A percentile compares a stretch with the other conserved stretches of the same genome.
Conservation (phyloP, 2,329 filamentous ascomycete species). For the Xylariaceae sp. region DNA sequence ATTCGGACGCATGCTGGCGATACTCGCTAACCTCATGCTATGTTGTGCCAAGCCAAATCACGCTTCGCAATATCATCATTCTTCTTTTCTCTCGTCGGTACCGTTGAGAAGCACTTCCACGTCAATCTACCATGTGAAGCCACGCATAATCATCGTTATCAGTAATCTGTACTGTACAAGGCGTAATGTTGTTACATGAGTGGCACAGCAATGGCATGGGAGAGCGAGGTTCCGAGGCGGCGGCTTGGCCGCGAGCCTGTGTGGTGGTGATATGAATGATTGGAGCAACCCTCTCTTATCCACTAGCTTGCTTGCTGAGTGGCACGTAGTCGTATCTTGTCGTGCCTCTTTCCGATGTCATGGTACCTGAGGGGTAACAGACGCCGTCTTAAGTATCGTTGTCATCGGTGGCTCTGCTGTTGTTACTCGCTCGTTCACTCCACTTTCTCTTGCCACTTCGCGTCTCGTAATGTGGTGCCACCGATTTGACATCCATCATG, state of each 20-base stretch:
- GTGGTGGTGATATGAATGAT: background rate
- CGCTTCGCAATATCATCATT: background rate
- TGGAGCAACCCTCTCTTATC: background rate
- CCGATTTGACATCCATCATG: slow-evolving; percentile 66
- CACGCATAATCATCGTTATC: background rate
- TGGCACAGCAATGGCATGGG: background rate
- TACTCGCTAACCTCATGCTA: too few species aligned
- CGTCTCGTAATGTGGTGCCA: slow-evolving; percentile 84
- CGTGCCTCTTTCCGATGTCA: background rate
- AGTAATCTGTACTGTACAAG: background rate
- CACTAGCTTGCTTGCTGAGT: background rate
- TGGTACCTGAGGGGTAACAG: background rate
- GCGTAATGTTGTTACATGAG: background rate
- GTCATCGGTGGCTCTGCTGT: slow-evolving; percentile 32
- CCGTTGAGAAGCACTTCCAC: background rate
- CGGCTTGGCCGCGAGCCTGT: background rate
- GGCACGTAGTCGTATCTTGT: background rate
- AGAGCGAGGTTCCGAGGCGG: background rate
- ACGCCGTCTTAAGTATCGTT: slow-evolving; percentile 19
- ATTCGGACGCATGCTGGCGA: background rate
- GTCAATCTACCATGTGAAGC: background rate
- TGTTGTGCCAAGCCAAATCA: background rate
- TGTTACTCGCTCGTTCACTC: slow-evolving; percentile 51
- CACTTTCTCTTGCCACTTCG: slow-evolving; percentile 77
- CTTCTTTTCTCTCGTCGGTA: background rate